Evolutionary conservation across 257 asterid genomes (phyloP).

Genomic region (Gynochthodes officinalis): DNA sequence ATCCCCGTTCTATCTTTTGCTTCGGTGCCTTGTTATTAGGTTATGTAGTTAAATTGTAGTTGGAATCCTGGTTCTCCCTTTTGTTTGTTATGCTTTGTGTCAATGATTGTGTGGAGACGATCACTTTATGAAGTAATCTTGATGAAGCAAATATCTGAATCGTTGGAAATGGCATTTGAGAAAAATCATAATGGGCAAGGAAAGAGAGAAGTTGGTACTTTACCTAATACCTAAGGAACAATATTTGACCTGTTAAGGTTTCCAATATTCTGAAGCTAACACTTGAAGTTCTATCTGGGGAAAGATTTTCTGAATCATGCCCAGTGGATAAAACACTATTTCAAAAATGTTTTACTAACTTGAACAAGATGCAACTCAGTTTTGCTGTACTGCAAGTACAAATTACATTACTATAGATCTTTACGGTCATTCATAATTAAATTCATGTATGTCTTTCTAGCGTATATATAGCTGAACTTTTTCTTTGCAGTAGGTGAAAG

Average conservation of each 20-base stretch:
- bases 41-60: background rate
- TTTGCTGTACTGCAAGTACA: no score
- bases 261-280: background rate
- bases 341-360: background rate
- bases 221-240: background rate
- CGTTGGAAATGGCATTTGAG: background rate
- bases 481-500: background rate
- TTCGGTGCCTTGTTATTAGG: background rate
- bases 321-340: background rate
- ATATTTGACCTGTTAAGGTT: background rate
- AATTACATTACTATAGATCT: no score
- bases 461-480: background rate
- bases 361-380: background rate
- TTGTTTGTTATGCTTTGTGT: background rate
- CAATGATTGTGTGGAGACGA: background rate
- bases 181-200: background rate
- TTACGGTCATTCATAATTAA: background rate
- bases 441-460: background rate
- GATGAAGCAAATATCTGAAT: background rate
- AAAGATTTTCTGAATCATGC: background rate
- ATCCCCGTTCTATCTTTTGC: background rate
- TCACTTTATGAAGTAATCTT: background rate
- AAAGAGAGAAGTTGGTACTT: background rate
- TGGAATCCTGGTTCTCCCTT: background rate
- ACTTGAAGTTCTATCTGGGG: no score